A percentile compares a stretch with the other conserved stretches of the same genome.
Conservation (phyloP, 1,139 yeast genomes). For the Spencermartinsiella ligniputridi region DNA sequence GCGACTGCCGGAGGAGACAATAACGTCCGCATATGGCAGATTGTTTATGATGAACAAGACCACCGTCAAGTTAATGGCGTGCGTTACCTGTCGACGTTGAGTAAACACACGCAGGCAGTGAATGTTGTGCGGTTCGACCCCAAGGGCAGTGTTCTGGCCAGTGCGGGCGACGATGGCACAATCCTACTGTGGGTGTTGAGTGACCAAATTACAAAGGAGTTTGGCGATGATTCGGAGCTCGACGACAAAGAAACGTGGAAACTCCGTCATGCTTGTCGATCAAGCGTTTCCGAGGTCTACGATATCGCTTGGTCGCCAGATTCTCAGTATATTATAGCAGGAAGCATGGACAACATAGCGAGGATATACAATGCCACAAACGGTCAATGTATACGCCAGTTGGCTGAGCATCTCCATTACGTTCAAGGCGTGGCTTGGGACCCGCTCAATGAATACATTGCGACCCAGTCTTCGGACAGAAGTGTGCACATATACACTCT, state of each 20-base stretch:
- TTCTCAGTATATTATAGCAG: conserved; percentile 68
- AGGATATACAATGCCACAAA: conserved; percentile 57
- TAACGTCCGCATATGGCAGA: conserved; percentile 64
- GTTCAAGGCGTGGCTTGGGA: conserved; percentile 98
- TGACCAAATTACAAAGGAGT: conserved; percentile 41
- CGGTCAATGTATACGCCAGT: conserved; percentile 58
- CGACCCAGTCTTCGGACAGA: conserved; percentile 89
- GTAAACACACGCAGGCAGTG: conserved; percentile 92
- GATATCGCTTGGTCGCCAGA: conserved; percentile 93
- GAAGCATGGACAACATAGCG: conserved; percentile 84
- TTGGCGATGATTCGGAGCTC: conserved; percentile 46
- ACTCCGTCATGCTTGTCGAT: conserved; percentile 48
- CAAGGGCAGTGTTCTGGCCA: conserved; percentile 56
- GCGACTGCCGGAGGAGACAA: conserved; percentile 96
- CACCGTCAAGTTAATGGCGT: conserved; percentile 28
- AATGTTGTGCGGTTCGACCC: conserved; percentile 82
- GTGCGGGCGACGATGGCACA: conserved; percentile 95
- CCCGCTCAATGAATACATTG: conserved; percentile 68
- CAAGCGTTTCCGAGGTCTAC: conserved; percentile 55
- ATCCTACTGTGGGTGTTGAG: conserved; percentile 71
- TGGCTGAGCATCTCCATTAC: conserved; percentile 76
- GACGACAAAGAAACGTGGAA: conserved; percentile 73
- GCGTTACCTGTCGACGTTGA: conserved; percentile 59
- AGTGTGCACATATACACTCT: conserved; percentile 63
- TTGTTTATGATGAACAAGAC: conserved; percentile 21